A percentile compares a stretch with the other conserved stretches of the same genome.
These are phyloP conservation scores for Begonia fuchsioides DNA, from an alignment of 306 rosid species.

Conservation along the genomic window DNA sequence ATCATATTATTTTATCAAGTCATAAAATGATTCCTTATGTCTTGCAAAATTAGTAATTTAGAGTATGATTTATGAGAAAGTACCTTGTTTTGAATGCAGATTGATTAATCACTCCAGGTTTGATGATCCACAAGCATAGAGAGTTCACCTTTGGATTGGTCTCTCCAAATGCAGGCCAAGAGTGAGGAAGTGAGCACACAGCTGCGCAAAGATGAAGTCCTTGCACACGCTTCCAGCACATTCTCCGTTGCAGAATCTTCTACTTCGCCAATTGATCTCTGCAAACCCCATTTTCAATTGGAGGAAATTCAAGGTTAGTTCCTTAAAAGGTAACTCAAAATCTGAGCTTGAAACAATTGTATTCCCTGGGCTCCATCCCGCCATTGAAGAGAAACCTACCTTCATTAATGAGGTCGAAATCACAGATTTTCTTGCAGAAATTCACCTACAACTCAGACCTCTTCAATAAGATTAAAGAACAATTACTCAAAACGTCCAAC, in stretches of 20 bases:
- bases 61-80: not conserved
- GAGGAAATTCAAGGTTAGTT: too few species aligned
- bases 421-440: too few species aligned
- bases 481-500: too few species aligned
- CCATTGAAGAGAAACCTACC: too few species aligned
- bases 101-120: slow-evolving; percentile 55
- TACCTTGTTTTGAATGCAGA: slow-evolving; percentile 66
- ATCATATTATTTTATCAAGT: too few species aligned
- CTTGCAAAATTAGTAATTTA: not conserved
- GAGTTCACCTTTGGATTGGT: slow-evolving; percentile 11
- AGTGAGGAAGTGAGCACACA: slow-evolving; percentile 87
- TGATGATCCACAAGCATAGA: slow-evolving; percentile 32
- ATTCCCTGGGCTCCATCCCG: too few species aligned
- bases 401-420: too few species aligned
- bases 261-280: slow-evolving; percentile 81
- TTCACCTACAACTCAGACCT: too few species aligned
- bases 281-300: not conserved
- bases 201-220: slow-evolving; percentile 42
- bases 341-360: too few species aligned
- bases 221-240: slow-evolving; percentile 77
- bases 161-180: slow-evolving; percentile 64
- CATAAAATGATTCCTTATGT: too few species aligned
- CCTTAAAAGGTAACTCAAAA: too few species aligned
- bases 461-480: too few species aligned
- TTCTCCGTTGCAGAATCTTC: slow-evolving; percentile 55